Evolutionary conservation across 306 rosid genomes (phyloP).

Genomic region (Castanopsis chinensis): DNA sequence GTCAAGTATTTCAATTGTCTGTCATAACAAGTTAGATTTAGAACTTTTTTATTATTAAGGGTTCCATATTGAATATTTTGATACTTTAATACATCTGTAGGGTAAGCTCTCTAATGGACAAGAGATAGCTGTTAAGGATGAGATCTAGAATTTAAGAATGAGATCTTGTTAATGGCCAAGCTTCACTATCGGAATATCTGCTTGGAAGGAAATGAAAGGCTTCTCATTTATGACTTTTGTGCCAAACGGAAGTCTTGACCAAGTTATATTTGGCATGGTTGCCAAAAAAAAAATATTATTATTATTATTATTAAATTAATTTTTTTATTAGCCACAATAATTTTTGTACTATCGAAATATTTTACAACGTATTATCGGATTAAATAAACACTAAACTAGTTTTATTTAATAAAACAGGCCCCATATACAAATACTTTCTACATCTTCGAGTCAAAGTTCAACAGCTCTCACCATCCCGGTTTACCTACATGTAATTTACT

Average conservation of each 20-base stretch:
- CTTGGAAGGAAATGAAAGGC: constrained; percentile 30
- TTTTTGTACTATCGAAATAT: no score
- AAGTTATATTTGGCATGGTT: constrained; percentile 44
- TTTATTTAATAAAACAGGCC: no score
- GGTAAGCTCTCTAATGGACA: constrained; percentile 31
- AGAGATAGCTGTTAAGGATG: constrained; percentile 49
- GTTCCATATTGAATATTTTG: background rate
- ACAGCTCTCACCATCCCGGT: no score
- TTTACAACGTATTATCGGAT: no score
- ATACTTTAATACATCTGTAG: constrained; percentile 26
- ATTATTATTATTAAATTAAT: no score
- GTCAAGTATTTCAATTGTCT: no score
- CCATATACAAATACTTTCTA: no score
- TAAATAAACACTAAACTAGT: no score
- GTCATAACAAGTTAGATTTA: background rate
- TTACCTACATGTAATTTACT: no score
- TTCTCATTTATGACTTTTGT: constrained; percentile 56
- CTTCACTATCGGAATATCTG: constrained; percentile 43
- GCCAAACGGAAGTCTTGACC: constrained; percentile 46
- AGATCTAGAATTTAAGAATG: constrained; percentile 42
- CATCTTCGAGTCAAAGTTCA: no score
- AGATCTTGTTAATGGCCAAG: constrained; percentile 42
- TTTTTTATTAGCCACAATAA: no score
- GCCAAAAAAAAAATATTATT: no score
- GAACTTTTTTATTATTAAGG: background rate